A percentile compares a stretch with the other conserved stretches of the same genome.
Conservation (phyloP, 2,329 filamentous ascomycete genomes). For the Pseudogymnoascus sp. region DNA sequence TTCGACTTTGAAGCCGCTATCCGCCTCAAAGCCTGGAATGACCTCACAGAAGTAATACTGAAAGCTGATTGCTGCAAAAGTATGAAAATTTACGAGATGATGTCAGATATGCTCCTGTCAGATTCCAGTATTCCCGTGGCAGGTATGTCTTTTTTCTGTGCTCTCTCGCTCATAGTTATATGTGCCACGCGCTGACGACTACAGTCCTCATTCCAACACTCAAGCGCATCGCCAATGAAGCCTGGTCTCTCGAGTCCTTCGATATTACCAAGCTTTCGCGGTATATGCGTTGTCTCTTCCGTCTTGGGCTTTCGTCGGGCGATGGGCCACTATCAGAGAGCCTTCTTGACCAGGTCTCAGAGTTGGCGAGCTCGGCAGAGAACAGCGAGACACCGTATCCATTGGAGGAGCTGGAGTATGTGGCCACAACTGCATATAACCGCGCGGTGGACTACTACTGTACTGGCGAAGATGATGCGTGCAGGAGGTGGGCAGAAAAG, state of each 20-base stretch:
- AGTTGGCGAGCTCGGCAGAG: conserved; percentile 20
- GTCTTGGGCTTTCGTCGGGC: conserved; percentile 51
- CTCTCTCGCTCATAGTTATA: conserved; percentile 8
- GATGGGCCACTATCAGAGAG: conserved; percentile 43
- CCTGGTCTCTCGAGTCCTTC: conserved; percentile 48
- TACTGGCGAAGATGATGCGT: conserved; percentile 43
- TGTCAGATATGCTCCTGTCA: conserved; percentile 55
- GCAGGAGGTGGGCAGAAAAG: conserved; percentile 34
- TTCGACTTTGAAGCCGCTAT: conserved; percentile 74
- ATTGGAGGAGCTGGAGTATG: conserved; percentile 62
- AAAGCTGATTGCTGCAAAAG: conserved; percentile 38
- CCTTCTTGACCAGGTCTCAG: conserved; percentile 52
- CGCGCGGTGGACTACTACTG: conserved; percentile 59
- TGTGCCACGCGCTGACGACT: conserved; percentile 36
- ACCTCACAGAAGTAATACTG: conserved; percentile 51
- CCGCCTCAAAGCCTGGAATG: conserved; percentile 57
- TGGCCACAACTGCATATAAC: conserved; percentile 62
- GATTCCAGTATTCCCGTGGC: neutral
- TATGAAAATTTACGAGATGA: conserved; percentile 45
- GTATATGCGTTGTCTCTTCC: conserved; percentile 72
- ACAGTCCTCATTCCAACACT: conserved; percentile 36
- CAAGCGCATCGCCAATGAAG: conserved; percentile 61
- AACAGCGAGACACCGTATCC: conserved; percentile 48
- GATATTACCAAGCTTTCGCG: conserved; percentile 55
- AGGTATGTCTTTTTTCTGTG: neutral